phyloP scores from a whole-genome alignment of 1,284 basidiomycete genomes.

The Porodaedalea pini region DNA sequence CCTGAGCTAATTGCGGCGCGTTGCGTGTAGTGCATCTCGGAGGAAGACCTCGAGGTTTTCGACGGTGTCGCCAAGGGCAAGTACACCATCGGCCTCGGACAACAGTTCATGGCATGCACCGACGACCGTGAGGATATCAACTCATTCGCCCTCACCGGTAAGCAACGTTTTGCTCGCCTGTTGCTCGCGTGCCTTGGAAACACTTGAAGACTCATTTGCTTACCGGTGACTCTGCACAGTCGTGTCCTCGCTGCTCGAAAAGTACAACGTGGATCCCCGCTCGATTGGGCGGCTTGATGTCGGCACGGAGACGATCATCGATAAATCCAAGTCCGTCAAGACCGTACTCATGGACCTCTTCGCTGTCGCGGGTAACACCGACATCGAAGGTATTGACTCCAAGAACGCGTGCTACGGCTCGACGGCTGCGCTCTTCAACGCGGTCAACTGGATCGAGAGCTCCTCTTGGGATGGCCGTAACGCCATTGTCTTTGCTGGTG shows the following conservation, averaged over 20 bases:
- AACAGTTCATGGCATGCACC: slow-evolving; percentile 97
- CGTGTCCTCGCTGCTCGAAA: slow-evolving; percentile 84
- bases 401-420: slow-evolving; percentile 99
- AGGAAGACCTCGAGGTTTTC: slow-evolving; percentile 91
- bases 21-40: slow-evolving; percentile 77
- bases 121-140: slow-evolving; percentile 99
- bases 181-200: slow-evolving; percentile 5
- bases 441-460: slow-evolving; percentile 95
- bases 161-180: slow-evolving; percentile 29
- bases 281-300: slow-evolving; percentile 97
- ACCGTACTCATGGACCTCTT: slow-evolving; percentile 99
- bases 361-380: slow-evolving; percentile 85
- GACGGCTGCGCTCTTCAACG: slow-evolving; percentile 97
- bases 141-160: slow-evolving; percentile 93
- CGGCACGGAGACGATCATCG: slow-evolving; percentile 98
- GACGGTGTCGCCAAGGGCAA: slow-evolving; percentile 96
- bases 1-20: slow-evolving; percentile 17
- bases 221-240: slow-evolving; percentile 39
- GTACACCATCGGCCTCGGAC: slow-evolving; percentile 98
- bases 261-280: slow-evolving; percentile 94
- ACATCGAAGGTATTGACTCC: slow-evolving; percentile 98
- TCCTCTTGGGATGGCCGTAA: slow-evolving; percentile 98
- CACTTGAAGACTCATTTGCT: slow-evolving; percentile 1
- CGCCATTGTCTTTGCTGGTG: slow-evolving; percentile 95
- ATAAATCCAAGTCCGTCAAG: slow-evolving; percentile 99